These are phyloP conservation scores for Fraxinus sp. DNA, from an alignment of 305 asterid genomes.

Conservation along the genomic window DNA sequence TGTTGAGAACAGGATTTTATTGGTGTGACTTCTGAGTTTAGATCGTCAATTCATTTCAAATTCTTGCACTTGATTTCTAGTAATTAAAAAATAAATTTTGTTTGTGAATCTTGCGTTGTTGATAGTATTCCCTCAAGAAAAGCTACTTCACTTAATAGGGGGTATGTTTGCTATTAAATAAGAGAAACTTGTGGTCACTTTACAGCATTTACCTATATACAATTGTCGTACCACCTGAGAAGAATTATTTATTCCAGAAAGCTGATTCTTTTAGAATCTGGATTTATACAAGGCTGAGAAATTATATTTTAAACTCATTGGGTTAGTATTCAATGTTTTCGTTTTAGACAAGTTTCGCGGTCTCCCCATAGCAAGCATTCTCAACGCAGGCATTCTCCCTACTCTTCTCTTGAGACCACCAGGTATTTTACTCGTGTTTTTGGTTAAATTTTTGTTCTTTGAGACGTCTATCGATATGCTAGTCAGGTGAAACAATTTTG, in stretches of 20 bases:
- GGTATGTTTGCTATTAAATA: conserved; percentile 8
- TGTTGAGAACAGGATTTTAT: not conserved
- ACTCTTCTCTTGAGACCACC: conserved; percentile 85
- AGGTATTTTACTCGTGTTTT: conserved; percentile 58
- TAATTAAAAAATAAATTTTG: not conserved
- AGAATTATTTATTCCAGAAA: conserved; percentile 15
- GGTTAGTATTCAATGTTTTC: conserved; percentile 76
- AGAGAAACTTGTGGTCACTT: not conserved
- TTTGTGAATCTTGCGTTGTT: conserved; percentile 15
- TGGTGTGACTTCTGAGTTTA: not conserved
- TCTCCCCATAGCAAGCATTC: conserved; percentile 99
- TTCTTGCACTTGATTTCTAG: conserved; percentile 7
- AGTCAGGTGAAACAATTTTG: conserved; percentile 48
- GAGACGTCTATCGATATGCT: conserved; percentile 32
- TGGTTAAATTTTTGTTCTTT: conserved; percentile 13
- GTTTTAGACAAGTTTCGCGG: conserved; percentile 89
- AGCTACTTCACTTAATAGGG: conserved; percentile 18
- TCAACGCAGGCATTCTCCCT: conserved; percentile 95
- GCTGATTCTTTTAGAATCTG: conserved; percentile 24
- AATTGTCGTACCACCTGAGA: conserved; percentile 11
- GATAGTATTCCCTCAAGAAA: conserved; percentile 8
- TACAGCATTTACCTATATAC: conserved; percentile 3
- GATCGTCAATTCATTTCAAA: not conserved
- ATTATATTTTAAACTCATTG: conserved; percentile 49
- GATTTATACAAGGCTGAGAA: conserved; percentile 34